A percentile compares a stretch with the other conserved stretches of the same genome.
phyloP scores from a whole-genome alignment of 768 basidiomycete genomes.

The Panellus pusillus region DNA sequence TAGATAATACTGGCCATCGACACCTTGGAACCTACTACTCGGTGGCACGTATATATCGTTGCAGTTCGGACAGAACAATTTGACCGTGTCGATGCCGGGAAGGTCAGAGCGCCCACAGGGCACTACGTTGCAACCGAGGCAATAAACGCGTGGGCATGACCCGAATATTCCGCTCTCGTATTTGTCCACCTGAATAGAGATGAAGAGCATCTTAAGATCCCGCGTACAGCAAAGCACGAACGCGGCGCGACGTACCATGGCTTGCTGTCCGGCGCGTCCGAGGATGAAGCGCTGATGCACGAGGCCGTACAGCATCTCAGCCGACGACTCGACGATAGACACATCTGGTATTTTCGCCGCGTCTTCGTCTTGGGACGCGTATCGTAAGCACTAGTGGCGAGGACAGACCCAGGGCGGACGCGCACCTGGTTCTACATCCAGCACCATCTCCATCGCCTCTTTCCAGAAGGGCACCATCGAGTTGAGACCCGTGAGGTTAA shows the following conservation, averaged over 20 bases:
- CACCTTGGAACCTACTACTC: constrained; percentile 91
- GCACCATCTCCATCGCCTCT: constrained; percentile 99
- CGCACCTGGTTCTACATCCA: constrained; percentile 98
- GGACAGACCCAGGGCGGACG: constrained; percentile 12
- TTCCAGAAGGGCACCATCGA: constrained; percentile 99
- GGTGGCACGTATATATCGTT: constrained; percentile 96
- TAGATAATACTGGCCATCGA: constrained; percentile 71
- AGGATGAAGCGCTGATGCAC: constrained; percentile 98
- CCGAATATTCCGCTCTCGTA: constrained; percentile 93
- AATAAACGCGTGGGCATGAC: constrained; percentile 93
- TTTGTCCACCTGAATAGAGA: constrained; percentile 75
- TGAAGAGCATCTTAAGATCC: constrained; percentile 6
- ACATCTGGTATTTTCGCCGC: constrained; percentile 96
- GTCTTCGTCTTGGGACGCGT: constrained; percentile 71
- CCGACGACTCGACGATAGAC: constrained; percentile 96
- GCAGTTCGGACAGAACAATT: constrained; percentile 97
- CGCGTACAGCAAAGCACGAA: constrained; percentile 12
- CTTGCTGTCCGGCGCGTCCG: constrained; percentile 88
- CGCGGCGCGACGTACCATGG: constrained; percentile 68
- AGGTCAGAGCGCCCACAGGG: constrained; percentile 96
- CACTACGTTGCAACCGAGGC: constrained; percentile 83
- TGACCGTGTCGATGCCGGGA: constrained; percentile 96
- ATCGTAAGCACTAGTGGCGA: constrained; percentile 6
- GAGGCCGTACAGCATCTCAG: constrained; percentile 95
- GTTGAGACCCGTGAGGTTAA: constrained; percentile 96